Evolutionary conservation across 73 alveolate genomes (phyloP).

Genomic region (Blepharisma stoltei): DNA sequence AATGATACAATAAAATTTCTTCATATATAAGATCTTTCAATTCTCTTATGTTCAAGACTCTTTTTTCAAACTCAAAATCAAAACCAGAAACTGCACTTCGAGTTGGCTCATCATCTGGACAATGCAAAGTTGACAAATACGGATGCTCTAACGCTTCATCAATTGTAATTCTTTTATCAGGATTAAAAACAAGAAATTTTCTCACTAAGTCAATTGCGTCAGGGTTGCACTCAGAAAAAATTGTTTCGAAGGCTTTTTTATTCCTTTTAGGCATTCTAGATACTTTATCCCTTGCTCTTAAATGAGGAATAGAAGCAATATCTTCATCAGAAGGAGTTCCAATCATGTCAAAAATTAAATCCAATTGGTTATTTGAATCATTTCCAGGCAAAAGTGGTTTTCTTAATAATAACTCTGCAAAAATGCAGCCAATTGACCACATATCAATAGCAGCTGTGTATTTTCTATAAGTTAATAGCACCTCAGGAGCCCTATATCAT

Average conservation of each 20-base stretch:
- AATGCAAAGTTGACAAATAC: slow-evolving; percentile 70
- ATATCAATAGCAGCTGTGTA: slow-evolving; percentile 65
- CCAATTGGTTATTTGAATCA: slow-evolving; percentile 70
- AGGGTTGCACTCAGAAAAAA: slow-evolving; percentile 54
- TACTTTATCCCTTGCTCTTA: slow-evolving; percentile 38
- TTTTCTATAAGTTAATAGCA: slow-evolving; percentile 56
- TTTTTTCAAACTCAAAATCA: slow-evolving; percentile 65
- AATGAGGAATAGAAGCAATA: slow-evolving; percentile 46
- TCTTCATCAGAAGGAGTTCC: slow-evolving; percentile 83
- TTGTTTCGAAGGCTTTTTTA: slow-evolving; percentile 50
- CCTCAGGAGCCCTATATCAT: slow-evolving; percentile 88
- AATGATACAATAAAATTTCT: slow-evolving; percentile 61
- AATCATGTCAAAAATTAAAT: slow-evolving; percentile 73
- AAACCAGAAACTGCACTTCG: slow-evolving; percentile 39
- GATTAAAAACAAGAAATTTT: slow-evolving; percentile 72
- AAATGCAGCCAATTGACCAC: slow-evolving; percentile 94
- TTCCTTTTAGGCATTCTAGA: slow-evolving; percentile 48
- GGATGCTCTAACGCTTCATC: slow-evolving; percentile 92
- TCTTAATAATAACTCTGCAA: slow-evolving; percentile 86
- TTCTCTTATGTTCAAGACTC: slow-evolving; percentile 41
- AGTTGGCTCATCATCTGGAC: slow-evolving; percentile 65
- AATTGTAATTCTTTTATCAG: slow-evolving; percentile 82
- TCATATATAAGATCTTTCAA: slow-evolving; percentile 63
- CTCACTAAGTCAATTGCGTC: slow-evolving; percentile 66
- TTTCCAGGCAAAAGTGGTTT: slow-evolving; percentile 90